Evolutionary conservation across 2,329 filamentous ascomycete genomes (phyloP), one percentile per base, ranked within the genome.

Genomic region (Microsporum audouinii): DNA sequence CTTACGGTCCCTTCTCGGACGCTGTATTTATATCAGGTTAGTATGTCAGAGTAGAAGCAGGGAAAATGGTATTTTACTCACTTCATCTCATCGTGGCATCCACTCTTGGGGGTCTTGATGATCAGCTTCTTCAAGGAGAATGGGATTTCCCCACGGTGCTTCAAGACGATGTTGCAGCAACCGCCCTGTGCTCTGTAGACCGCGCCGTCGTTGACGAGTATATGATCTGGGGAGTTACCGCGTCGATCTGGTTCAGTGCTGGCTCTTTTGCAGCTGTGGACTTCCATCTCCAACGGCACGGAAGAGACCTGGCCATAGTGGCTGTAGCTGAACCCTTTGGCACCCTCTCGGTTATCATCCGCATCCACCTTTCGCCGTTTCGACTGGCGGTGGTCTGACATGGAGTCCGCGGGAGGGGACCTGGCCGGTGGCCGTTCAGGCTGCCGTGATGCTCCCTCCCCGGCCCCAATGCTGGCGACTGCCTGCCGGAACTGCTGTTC

Each of bases 161-260:
- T 84, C 61, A 97, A 75, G 10, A 97, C 80, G 67, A 97, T 84
- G 70, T 96, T 96, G 76, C 91, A 96, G 62, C 85, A 83, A 63
- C 88, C 88, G n/a, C 84, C 86, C 71, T 92, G 89, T 41, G 91
- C 95, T 74, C 91, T 95, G 71, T 96, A 97, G 1, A 96, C 89
- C 8, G 87, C 88, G 62, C 80, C 80, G 73, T 97, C 89, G 71
- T 91, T 86, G 66, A 83, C 85, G 64, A 97, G 79, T 33, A 96
- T 86, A 71, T 96, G 96, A 66, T 91, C 88, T 23, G 87, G 84
- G 10, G 82, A 82, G 65, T 89, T 88, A 34, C 74, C 75, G 39
- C 76, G 76, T 8, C 79, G 75, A 60, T 78, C 71, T 17, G 73
- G 75, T 8, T 57, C 55, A 12, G 23, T 3, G 7, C 39, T 36